Conservation (phyloP, 139 green algal species). For the Coelastrella sp. region DNA sequence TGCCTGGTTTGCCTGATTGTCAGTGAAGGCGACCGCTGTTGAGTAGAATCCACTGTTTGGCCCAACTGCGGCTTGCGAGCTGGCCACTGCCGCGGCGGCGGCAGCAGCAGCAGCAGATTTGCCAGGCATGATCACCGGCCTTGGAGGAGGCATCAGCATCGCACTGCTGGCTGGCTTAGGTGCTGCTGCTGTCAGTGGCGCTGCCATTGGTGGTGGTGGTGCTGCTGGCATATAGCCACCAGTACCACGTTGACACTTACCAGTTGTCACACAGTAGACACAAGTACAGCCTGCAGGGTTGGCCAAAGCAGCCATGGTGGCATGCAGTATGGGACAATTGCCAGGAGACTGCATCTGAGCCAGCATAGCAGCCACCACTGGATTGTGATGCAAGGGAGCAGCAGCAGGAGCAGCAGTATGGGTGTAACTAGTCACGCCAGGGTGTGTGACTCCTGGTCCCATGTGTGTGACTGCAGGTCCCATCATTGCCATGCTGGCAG, state of each 20-base stretch:
- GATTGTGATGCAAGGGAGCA: slow-evolving; percentile 21
- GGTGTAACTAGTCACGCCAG: background rate
- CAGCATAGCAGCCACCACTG: slow-evolving; percentile 39
- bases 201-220: background rate
- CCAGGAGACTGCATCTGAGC: background rate
- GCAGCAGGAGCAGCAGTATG: background rate
- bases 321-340: slow-evolving; percentile 29
- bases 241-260: background rate
- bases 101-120: slow-evolving; percentile 31
- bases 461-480: background rate
- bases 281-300: slow-evolving; percentile 20
- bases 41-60: too few species aligned
- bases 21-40: background rate
- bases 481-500: background rate
- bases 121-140: slow-evolving; percentile 18
- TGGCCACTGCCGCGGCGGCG: background rate
- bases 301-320: slow-evolving; percentile 24
- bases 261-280: slow-evolving; percentile 36
- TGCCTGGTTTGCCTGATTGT: background rate
- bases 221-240: background rate
- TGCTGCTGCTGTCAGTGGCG: background rate
- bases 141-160: slow-evolving; percentile 28
- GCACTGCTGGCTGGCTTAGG: background rate
- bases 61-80: too few species aligned
- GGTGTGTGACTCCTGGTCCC: background rate